Percentiles rank a stretch among this genome's conserved stretches.
Conservation (phyloP, 768 basidiomycete genomes). For the Epithele typhae region DNA sequence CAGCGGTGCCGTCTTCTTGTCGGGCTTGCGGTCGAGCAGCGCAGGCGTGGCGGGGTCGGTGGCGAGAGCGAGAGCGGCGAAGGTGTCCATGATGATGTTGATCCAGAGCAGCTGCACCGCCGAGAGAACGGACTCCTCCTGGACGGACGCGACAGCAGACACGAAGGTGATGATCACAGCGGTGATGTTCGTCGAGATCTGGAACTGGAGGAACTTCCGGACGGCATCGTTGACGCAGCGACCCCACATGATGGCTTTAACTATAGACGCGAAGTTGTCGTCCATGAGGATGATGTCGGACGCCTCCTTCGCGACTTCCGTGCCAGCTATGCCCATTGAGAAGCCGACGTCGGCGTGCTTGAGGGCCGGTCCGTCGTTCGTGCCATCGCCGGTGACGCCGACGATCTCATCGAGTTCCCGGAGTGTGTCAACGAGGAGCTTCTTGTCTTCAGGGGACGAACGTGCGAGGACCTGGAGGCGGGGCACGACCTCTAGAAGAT, state of each 20-base stretch:
- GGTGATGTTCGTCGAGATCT: slow-evolving; percentile 90
- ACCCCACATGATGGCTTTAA: slow-evolving; percentile 98
- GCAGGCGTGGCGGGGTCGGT: slow-evolving; percentile 87
- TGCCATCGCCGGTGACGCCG: slow-evolving; percentile 96
- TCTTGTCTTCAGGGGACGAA: slow-evolving; percentile 97
- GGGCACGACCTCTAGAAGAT: slow-evolving; percentile 82
- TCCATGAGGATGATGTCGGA: slow-evolving; percentile 99
- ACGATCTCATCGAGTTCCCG: slow-evolving; percentile 86
- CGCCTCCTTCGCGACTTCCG: slow-evolving; percentile 98
- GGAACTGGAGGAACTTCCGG: slow-evolving; percentile 96
- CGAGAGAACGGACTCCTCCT: slow-evolving; percentile 82
- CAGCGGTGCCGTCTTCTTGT: slow-evolving; percentile 82
- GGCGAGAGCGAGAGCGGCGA: slow-evolving; percentile 95
- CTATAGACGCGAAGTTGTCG: slow-evolving; percentile 94
- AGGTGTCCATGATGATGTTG: slow-evolving; percentile 98
- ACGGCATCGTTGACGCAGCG: slow-evolving; percentile 98
- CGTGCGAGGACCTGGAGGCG: slow-evolving; percentile 95
- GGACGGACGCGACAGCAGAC: slow-evolving; percentile 73
- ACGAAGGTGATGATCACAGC: slow-evolving; percentile 94
- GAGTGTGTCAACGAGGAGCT: slow-evolving; percentile 84
- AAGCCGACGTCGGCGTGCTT: slow-evolving; percentile 97
- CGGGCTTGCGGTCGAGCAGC: slow-evolving; percentile 86
- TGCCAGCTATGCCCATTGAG: slow-evolving; percentile 94
- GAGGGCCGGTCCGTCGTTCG: slow-evolving; percentile 95
- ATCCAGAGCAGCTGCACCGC: slow-evolving; percentile 98